Conservation (phyloP, 352 stramenopile genomes). For the Globisporangium iwayamae region DNA sequence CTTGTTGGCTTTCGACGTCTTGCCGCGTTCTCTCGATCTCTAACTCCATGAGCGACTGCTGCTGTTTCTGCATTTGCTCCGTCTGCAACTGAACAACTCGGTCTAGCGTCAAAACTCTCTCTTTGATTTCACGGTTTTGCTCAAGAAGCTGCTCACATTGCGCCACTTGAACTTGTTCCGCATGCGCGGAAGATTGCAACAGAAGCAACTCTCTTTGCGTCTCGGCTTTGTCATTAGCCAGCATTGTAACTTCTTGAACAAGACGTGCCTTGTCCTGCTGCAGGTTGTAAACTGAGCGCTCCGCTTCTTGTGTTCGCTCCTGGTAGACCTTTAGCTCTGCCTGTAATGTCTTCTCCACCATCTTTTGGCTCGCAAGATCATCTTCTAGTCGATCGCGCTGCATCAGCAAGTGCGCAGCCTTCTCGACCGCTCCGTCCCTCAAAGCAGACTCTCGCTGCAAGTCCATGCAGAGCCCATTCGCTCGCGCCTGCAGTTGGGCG, state of each 20-base stretch:
- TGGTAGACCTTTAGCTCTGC: conserved; percentile 13
- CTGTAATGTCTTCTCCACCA: background rate
- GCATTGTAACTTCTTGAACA: background rate
- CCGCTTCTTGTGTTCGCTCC: background rate
- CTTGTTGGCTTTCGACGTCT: background rate
- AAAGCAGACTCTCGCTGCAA: conserved; percentile 19
- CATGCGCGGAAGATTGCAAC: background rate
- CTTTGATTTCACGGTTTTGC: conserved; percentile 13
- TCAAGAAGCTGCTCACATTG: conserved; percentile 9
- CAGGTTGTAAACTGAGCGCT: background rate
- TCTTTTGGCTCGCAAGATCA: conserved; percentile 2
- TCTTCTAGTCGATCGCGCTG: conserved; percentile 16
- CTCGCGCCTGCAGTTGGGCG: conserved; percentile 11
- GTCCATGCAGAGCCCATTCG: conserved; percentile 15
- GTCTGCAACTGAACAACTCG: conserved; percentile 20
- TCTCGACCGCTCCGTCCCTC: conserved; percentile 39
- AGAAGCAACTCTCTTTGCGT: background rate
- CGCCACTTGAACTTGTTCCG: background rate
- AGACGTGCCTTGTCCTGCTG: conserved; percentile 8
- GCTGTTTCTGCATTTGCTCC: conserved; percentile 23
- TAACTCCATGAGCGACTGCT: conserved; percentile 26
- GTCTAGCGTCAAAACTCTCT: conserved; percentile 11
- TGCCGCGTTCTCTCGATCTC: conserved; percentile 6
- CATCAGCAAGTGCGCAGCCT: conserved; percentile 31
- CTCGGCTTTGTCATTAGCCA: background rate